These are phyloP conservation scores for Diatrype stigma DNA, from an alignment of 2,329 filamentous ascomycete species.

Conservation along the genomic window DNA sequence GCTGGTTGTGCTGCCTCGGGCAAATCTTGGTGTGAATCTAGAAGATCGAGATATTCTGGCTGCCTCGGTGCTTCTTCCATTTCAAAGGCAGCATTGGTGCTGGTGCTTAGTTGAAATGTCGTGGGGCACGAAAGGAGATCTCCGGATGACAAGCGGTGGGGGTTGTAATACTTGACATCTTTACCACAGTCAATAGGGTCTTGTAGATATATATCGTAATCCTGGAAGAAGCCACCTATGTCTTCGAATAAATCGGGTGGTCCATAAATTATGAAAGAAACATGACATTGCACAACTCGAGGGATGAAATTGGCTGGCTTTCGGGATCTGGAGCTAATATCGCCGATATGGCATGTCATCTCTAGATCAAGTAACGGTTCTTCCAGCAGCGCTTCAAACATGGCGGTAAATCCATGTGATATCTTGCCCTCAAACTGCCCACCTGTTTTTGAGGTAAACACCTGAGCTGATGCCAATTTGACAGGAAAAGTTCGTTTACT, in stretches of 20 bases:
- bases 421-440: background rate
- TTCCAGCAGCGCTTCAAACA: background rate
- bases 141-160: conserved; percentile 1
- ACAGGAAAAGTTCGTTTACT: background rate
- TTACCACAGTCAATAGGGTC: conserved; percentile 1
- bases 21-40: conserved; percentile 4
- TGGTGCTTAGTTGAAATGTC: background rate
- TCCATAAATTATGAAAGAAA: background rate
- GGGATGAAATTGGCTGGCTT: background rate
- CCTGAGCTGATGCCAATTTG: background rate
- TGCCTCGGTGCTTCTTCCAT: background rate
- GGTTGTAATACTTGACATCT: conserved; percentile 4
- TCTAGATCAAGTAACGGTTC: background rate
- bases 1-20: conserved; percentile 8
- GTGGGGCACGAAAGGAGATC: background rate
- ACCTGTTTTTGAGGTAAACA: background rate
- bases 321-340: background rate
- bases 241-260: background rate
- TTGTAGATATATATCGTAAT: conserved; percentile 3
- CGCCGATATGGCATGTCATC: background rate
- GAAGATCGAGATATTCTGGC: conserved; percentile 4
- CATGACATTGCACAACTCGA: background rate
- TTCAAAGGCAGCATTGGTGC: background rate
- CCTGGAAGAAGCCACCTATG: conserved; percentile 1
- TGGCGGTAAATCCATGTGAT: background rate